phyloP scores from a whole-genome alignment of 768 basidiomycete genomes.

The Pleurotus citrinopileatus region DNA sequence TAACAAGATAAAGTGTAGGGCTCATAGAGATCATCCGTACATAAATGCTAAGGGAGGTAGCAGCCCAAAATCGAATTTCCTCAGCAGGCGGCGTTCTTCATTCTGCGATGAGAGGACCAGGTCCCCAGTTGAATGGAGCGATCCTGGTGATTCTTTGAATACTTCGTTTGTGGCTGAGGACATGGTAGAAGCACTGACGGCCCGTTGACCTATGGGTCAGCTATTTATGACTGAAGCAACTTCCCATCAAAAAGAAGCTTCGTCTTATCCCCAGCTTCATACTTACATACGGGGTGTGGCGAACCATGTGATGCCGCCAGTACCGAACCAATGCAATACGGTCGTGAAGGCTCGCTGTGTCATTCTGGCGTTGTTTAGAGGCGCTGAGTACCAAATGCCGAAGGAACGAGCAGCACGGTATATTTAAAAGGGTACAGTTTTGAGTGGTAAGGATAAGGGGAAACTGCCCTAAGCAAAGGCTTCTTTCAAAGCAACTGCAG shows the following conservation, averaged over 20 bases:
- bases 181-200: neutral
- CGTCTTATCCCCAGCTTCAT: conserved; percentile 2
- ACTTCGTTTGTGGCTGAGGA: neutral
- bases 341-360: too few species aligned
- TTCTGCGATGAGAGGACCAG: conserved; percentile 8
- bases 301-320: neutral
- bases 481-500: conserved; percentile 29
- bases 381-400: too few species aligned
- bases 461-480: conserved; percentile 18
- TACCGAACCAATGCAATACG: too few species aligned
- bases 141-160: conserved; percentile 1
- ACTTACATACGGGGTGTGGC: neutral
- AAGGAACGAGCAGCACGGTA: too few species aligned
- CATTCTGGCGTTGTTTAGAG: too few species aligned
- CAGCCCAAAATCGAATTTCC: conserved; percentile 40
- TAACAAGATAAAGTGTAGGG: neutral
- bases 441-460: too few species aligned
- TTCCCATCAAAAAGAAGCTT: neutral
- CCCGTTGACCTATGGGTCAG: neutral
- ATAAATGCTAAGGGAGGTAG: conserved; percentile 43
- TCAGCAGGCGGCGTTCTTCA: conserved; percentile 29
- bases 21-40: too few species aligned
- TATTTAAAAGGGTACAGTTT: too few species aligned
- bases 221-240: conserved; percentile 5
- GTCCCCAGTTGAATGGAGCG: neutral